A percentile compares a stretch with the other conserved stretches of the same genome.
Conservation (phyloP, 345 rosid species). For the Eutrema heterophyllum region DNA sequence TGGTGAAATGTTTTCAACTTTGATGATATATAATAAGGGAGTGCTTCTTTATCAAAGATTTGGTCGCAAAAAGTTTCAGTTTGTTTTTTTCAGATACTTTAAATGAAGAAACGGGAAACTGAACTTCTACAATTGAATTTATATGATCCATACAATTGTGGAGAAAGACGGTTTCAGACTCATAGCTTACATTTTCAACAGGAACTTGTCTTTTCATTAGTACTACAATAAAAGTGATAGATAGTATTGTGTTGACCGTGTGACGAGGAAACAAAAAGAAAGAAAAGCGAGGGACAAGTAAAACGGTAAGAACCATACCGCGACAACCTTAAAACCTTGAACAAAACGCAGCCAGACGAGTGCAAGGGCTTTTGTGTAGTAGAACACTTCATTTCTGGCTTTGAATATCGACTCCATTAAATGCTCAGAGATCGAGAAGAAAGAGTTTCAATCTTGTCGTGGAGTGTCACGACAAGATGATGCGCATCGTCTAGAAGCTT, state of each 20-base stretch:
- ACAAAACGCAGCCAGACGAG: conserved; percentile 33
- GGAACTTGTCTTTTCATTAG: conserved; percentile 7
- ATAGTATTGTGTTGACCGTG: conserved; percentile 22
- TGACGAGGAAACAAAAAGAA: conserved; percentile 11
- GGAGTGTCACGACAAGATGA: conserved; percentile 80
- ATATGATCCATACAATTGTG: conserved; percentile 3
- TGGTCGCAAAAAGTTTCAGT: not conserved
- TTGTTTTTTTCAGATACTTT: not conserved
- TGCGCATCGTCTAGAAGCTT: conserved; percentile 95
- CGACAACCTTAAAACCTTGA: conserved; percentile 13
- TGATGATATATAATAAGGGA: not conserved
- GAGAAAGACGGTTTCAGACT: conserved; percentile 14
- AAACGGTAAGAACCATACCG: conserved; percentile 13
- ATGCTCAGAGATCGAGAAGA: conserved; percentile 25
- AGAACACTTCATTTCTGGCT: conserved; percentile 37
- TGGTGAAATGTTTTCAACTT: conserved; percentile 6
- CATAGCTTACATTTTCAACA: conserved; percentile 13
- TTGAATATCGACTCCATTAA: conserved; percentile 1
- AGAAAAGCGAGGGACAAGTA: not conserved
- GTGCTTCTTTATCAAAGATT: not conserved
- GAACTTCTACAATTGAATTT: not conserved
- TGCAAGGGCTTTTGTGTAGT: conserved; percentile 20
- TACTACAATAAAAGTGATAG: conserved; percentile 13
- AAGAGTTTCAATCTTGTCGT: conserved; percentile 67
- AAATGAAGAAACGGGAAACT: not conserved